Base-by-base conservation (phyloP, 176 grass and related monocot species). In the Avena eriantha region DNA sequence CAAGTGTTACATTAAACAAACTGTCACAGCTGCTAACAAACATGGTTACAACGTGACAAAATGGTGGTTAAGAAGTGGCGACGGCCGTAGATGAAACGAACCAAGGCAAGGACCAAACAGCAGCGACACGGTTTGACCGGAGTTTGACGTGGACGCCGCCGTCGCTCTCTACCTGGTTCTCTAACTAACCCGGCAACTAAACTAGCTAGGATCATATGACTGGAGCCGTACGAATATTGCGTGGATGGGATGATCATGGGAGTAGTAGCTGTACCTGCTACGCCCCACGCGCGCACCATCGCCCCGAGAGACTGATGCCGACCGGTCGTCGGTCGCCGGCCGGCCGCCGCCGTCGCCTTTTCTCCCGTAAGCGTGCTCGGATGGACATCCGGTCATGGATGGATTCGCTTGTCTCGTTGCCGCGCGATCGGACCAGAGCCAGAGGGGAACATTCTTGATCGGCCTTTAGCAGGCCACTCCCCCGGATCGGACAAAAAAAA, bases 301-400 rank as follows among this genome's bases (percentile, higher is more conserved):
- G 14, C 14, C 63, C 10, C 1, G n/a, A 1, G 19, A 31, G 61
- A 4, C 21, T 66, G 63, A 66, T 7, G 64, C 64, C 14, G 64
- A 17, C 29, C 0, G 64, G 64, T 67, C 64, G 64, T 67, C 64
- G 64, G 64, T 67, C 64, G 64, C 64, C 64, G 63, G 64, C 64
- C 64, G 64, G 63, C 29, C 64, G 64, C 29, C 64, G 64, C 64
- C 64, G 64, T 67, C 64, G 64, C 14, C 33, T 9, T 8, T 67
- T 15, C 26, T 16, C 63, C 63, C 26, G 63, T 33, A 66, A 0
- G 63, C 63, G 63, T 35, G 64, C 29, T 18, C 64, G 64, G 31
- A 35, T 34, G 15, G 31, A 17, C 14, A 9, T 67, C 29, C 35
- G 29, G 29, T 8, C 64, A 66, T 66, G 56, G 56, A 58, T 7